Conservation (phyloP, 2,329 filamentous ascomycete species). For the Madurella mycetomatis region DNA sequence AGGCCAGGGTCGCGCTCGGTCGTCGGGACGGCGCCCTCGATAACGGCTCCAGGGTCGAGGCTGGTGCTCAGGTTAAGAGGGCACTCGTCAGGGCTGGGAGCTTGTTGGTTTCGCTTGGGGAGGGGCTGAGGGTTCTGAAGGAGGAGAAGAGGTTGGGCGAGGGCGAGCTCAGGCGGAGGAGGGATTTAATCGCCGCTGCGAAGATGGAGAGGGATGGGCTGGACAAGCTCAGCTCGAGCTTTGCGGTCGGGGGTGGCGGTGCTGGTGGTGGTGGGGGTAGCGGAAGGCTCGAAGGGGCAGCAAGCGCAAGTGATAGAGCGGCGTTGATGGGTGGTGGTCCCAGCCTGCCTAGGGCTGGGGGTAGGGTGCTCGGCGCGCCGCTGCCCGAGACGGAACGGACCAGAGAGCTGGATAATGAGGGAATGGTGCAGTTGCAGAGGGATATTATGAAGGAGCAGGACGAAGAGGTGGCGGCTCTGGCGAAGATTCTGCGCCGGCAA, state of each 20-base stretch:
- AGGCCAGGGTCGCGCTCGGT: constrained; percentile 62
- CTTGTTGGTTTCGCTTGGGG: constrained; percentile 58
- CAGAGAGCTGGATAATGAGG: constrained; percentile 69
- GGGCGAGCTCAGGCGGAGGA: constrained; percentile 67
- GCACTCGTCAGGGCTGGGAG: constrained; percentile 65
- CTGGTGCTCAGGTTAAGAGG: constrained; percentile 69
- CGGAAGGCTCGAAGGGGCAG: constrained; percentile 42
- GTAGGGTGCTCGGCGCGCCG: constrained; percentile 68
- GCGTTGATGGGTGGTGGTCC: constrained; percentile 40
- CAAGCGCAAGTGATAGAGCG: constrained; percentile 46
- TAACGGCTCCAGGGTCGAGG: constrained; percentile 44
- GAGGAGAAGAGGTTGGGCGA: constrained; percentile 59
- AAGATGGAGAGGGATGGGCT: constrained; percentile 71
- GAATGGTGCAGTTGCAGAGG: constrained; percentile 68
- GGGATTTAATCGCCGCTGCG: constrained; percentile 65
- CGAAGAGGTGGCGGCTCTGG: constrained; percentile 62
- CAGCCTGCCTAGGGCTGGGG: constrained; percentile 27
- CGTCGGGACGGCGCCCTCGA: constrained; percentile 58
- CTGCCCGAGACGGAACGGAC: constrained; percentile 72
- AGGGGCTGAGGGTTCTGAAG: constrained; percentile 58
- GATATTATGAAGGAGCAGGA: constrained; percentile 74
- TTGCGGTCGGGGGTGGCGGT: constrained; percentile 30
- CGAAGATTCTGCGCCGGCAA: constrained; percentile 66
- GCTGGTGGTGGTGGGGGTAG: constrained; percentile 1
- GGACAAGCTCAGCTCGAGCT: constrained; percentile 64